Evolutionary conservation across 371 early-diverging fungal genomes (phyloP).

Genomic region (Funneliformis caledonium): DNA sequence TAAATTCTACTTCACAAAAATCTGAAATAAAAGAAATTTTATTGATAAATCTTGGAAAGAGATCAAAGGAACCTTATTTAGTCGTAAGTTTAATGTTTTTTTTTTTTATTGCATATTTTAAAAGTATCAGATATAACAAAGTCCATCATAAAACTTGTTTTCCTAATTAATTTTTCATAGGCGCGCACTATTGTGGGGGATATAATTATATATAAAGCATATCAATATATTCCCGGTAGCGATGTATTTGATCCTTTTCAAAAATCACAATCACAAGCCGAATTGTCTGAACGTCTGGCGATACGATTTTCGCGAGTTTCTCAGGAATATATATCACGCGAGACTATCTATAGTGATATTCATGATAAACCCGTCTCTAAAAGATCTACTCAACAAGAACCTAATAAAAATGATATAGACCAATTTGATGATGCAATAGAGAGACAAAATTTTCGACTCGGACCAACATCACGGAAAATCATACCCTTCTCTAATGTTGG

Average conservation of each 20-base stretch:
- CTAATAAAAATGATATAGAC: background rate
- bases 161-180: slow-evolving; percentile 46
- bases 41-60: slow-evolving; percentile 68
- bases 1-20: slow-evolving; percentile 47
- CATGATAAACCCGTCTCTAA: slow-evolving; percentile 34
- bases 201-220: slow-evolving; percentile 74
- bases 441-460: slow-evolving; percentile 8
- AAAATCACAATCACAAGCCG: slow-evolving; percentile 35
- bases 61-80: slow-evolving; percentile 67
- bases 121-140: background rate
- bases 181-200: slow-evolving; percentile 72
- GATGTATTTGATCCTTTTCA: slow-evolving; percentile 38
- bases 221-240: slow-evolving; percentile 52
- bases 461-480: slow-evolving; percentile 47
- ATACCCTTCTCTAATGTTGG: slow-evolving; percentile 70
- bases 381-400: background rate
- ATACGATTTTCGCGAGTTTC: slow-evolving; percentile 73
- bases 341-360: slow-evolving; percentile 43
- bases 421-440: slow-evolving; percentile 45
- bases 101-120: background rate
- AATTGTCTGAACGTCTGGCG: slow-evolving; percentile 62
- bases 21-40: slow-evolving; percentile 70
- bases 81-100: slow-evolving; percentile 55
- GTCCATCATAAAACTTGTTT: background rate
- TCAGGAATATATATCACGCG: slow-evolving; percentile 70